Conservation (phyloP, 2,329 filamentous ascomycete genomes). For the Rutstroemia sp. region DNA sequence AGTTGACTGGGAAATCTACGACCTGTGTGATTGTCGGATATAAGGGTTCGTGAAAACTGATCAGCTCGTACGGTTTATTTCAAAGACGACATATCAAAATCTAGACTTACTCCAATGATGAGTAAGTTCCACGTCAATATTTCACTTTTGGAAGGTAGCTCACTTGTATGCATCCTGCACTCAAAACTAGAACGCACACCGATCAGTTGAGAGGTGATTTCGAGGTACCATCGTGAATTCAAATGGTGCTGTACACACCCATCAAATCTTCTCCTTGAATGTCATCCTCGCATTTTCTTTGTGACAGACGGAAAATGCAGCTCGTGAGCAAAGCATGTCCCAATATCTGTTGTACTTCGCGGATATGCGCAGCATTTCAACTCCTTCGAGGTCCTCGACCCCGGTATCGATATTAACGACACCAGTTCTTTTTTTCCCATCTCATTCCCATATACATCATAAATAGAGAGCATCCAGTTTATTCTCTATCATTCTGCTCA, state of each 20-base stretch:
- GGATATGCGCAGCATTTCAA: neutral
- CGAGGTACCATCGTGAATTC: neutral
- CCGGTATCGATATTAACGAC: neutral
- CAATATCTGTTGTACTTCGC: neutral
- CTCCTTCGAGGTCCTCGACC: neutral
- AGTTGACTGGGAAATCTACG: no score
- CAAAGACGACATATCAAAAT: no score
- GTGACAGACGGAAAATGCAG: neutral
- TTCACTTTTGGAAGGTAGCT: no score
- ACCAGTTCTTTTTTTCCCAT: neutral
- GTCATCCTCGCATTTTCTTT: neutral
- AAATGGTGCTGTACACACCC: neutral
- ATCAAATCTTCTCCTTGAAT: neutral
- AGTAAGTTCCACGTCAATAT: no score
- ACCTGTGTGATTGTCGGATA: no score
- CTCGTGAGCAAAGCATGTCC: constrained; percentile 4
- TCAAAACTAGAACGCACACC: no score
- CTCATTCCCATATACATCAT: neutral
- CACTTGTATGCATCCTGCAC: no score
- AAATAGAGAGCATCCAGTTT: neutral
- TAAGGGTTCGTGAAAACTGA: no score
- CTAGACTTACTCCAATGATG: no score
- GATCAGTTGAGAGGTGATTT: neutral
- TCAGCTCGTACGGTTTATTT: no score
- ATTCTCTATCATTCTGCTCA: no score